These are phyloP conservation scores for Claviceps arundinis DNA, from an alignment of 2,329 filamentous ascomycete species.

Conservation along the genomic window DNA sequence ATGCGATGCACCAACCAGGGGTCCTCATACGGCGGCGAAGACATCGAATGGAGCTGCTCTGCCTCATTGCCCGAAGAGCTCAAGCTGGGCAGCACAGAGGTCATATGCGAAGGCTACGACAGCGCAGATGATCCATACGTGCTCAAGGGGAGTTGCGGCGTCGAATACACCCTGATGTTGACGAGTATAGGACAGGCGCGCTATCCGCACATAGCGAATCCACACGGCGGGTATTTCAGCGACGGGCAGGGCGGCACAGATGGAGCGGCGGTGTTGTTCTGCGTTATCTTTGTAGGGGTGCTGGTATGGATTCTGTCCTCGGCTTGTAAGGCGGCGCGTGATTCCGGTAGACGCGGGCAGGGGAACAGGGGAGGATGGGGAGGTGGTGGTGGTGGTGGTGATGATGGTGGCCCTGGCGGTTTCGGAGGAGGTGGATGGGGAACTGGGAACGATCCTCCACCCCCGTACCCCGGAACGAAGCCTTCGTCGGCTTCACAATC, in stretches of 20 bases:
- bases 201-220: constrained; percentile 44
- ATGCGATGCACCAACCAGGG: constrained; percentile 89
- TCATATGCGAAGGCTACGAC: constrained; percentile 82
- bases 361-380: constrained; percentile 21
- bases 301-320: constrained; percentile 48
- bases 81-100: constrained; percentile 71
- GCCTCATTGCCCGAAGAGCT: constrained; percentile 47
- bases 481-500: constrained; percentile 9
- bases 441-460: constrained; percentile 38
- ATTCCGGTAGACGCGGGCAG: constrained; percentile 7
- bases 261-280: constrained; percentile 38
- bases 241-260: constrained; percentile 18
- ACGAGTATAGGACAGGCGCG: constrained; percentile 62
- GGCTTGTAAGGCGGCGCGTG: constrained; percentile 28
- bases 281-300: constrained; percentile 46
- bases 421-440: constrained; percentile 24
- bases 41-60: constrained; percentile 84
- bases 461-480: constrained; percentile 29
- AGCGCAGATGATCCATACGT: constrained; percentile 67
- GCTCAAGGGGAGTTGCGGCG: constrained; percentile 83
- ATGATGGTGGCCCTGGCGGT: not conserved
- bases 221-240: constrained; percentile 22
- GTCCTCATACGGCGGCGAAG: constrained; percentile 61
- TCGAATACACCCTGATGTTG: constrained; percentile 71
- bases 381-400: constrained; percentile 6